Evolutionary conservation across 2,329 filamentous ascomycete genomes (phyloP), one percentile per base, ranked within the genome.

Genomic region (Epichloe uncinata): DNA sequence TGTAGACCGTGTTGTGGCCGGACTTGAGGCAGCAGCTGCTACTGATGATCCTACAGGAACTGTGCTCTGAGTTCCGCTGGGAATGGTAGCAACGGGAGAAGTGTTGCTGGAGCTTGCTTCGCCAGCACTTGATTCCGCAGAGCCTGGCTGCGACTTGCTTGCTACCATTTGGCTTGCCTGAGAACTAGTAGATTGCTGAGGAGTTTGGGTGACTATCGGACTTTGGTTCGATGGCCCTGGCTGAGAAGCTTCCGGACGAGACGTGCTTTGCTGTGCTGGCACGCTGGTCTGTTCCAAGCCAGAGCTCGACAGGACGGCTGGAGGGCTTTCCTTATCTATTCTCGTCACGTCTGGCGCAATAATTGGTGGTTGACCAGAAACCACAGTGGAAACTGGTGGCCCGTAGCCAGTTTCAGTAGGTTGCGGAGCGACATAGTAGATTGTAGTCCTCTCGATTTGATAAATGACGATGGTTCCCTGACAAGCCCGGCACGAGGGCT

Each of bases 381-480:
- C 37, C 33, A 45, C 11, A 7, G 44, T 45, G 44, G 33, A 33
- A 12, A 38, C 20, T 43, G 41, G 30, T 44, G 47, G 11, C 34
- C 38, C 26, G 11, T 15, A 22, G 9, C 15, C 41, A 6, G 18
- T 44, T 20, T 47, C 34, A 4, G 20, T 16, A 16, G 34, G 33
- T 38, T 12, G 38, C 42, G 30, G 47, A 7, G 38, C 22, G n/a
- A 36, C 13, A 36, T 36, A 30, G 34, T 49, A 49, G 33, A 44
- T 44, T 33, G 47, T 49, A 6, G 33, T 49, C 2, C 33, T 18
- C 15, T 49, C 47, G 26, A 44, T 44, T 37, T 49, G n/a, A 18
- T 44, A 49, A 13, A 49, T 49, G 47, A 43, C 36, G 47, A 49
- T 13, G n/a, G 47, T 49, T 16, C 47, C 47, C 34, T 49, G 16